Evolutionary conservation across 1,284 basidiomycete genomes (phyloP).

Genomic region (Termitomyces sp.): DNA sequence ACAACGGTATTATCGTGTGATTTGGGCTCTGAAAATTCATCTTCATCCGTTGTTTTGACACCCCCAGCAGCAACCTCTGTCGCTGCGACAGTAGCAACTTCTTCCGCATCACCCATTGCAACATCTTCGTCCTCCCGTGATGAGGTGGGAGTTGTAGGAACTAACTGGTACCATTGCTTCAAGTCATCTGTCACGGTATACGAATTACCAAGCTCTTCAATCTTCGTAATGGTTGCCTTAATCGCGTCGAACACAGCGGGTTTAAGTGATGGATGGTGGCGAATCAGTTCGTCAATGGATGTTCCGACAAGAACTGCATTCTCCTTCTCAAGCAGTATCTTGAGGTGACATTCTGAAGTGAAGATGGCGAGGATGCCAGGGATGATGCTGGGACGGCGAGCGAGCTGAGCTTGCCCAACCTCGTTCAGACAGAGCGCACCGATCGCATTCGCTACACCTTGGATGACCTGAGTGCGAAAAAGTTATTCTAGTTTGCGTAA

Average conservation of each 20-base stretch:
- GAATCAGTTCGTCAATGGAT: slow-evolving; percentile 91
- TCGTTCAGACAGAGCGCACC: slow-evolving; percentile 96
- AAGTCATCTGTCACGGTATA: slow-evolving; percentile 55
- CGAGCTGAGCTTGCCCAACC: slow-evolving; percentile 79
- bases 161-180: slow-evolving; percentile 61
- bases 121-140: slow-evolving; percentile 30
- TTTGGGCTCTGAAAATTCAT: slow-evolving; percentile 36
- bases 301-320: slow-evolving; percentile 86
- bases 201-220: slow-evolving; percentile 66
- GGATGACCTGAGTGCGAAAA: slow-evolving; percentile 60
- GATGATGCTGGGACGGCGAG: slow-evolving; percentile 75
- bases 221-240: slow-evolving; percentile 62
- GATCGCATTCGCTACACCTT: slow-evolving; percentile 92
- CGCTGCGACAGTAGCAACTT: slow-evolving; percentile 8
- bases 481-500: neutral
- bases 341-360: slow-evolving; percentile 80
- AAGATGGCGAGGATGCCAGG: slow-evolving; percentile 83
- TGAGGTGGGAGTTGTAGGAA: slow-evolving; percentile 29
- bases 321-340: slow-evolving; percentile 90
- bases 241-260: slow-evolving; percentile 73
- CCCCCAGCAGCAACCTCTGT: slow-evolving; percentile 17
- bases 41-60: slow-evolving; percentile 19
- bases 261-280: slow-evolving; percentile 92
- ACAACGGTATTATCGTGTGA: slow-evolving; percentile 71
- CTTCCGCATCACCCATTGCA: slow-evolving; percentile 50